Evolutionary conservation across 2,329 filamentous ascomycete genomes (phyloP), one percentile per base, ranked within the genome.

Genomic region (Didymella exigua): DNA sequence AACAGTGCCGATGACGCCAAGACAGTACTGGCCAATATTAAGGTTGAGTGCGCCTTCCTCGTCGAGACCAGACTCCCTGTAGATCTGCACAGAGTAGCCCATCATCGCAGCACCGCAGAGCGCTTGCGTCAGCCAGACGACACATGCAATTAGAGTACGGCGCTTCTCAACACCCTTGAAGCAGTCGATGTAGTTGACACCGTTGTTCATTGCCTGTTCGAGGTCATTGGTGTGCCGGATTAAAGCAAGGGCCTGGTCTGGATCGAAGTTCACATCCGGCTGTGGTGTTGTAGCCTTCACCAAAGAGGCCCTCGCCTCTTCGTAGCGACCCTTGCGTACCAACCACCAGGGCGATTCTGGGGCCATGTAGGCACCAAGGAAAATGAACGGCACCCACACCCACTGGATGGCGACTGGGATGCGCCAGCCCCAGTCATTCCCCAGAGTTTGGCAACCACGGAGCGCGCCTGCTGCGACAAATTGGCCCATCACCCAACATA

Each of bases 391-490:
- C 83, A 56, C 51, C 87, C 87, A 90, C 74, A 89, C 86, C 87
- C 88, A 90, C 75, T 91, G 88, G 24, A 90, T 75, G 0, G 82
- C 86, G 62, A 87, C 89, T 1, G 68, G 68, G 14, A 88, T 86
- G 38, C 84, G 81, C 69, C 86, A 88, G 0, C 84, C 82, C 84
- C 84, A 87, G 68, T 88, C 79, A 60, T 88, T 85, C 5, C 80
- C 71, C 33, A 86, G 81, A 66, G 81, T 76, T 37, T 88, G 74
- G 77, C 88, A 86, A 53, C 82, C 42, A 5, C 46, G 41, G n/a
- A 89, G 85, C 54, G 89, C 86, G 18, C 85, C 86, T 51, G 87
- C 86, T 33, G 84, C 86, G 49, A 90, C 86, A 54, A 87, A 79
- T 71, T 90, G 87, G 14, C 87, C 56, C 4, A 53, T 87, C 26